Percentiles rank a stretch among this genome's conserved stretches.
Evolutionary conservation across 345 rosid genomes (phyloP).

Genomic region (Brassica nigra): DNA sequence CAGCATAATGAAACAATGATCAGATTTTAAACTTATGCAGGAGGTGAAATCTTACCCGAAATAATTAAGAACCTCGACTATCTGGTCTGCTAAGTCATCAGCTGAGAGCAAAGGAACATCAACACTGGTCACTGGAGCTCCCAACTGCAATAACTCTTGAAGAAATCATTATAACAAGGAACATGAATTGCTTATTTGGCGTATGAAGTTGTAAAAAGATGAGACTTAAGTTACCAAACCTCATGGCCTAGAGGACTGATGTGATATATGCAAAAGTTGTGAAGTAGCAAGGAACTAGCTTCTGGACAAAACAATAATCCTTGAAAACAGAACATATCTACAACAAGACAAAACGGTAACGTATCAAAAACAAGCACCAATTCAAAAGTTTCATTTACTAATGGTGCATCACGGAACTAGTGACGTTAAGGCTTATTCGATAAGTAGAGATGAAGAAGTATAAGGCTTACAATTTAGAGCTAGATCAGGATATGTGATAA

Average conservation of each 20-base stretch:
- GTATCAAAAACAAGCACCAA: neutral
- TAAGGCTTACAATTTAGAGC: constrained; percentile 75
- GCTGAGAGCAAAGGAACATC: constrained; percentile 71
- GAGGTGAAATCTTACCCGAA: constrained; percentile 65
- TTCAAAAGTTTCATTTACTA: neutral
- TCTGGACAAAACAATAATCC: constrained; percentile 88
- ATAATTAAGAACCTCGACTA: constrained; percentile 84
- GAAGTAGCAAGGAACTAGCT: constrained; percentile 84
- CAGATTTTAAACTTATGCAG: neutral
- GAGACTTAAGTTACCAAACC: constrained; percentile 59
- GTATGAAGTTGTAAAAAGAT: neutral
- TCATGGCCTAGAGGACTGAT: constrained; percentile 97
- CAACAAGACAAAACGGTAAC: constrained; percentile 17
- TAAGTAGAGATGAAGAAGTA: neutral
- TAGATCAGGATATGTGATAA: constrained; percentile 89
- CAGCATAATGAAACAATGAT: neutral
- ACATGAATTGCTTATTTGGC: constrained; percentile 31
- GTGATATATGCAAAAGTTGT: constrained; percentile 96
- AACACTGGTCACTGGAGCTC: constrained; percentile 64
- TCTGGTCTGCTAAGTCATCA: constrained; percentile 95
- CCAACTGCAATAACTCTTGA: constrained; percentile 92
- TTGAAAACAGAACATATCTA: constrained; percentile 92
- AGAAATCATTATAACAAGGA: constrained; percentile 55
- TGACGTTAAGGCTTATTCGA: neutral
- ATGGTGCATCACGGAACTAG: neutral